phyloP scores from a whole-genome alignment of 1,284 basidiomycete genomes.

The Porphyrellus sp. region DNA sequence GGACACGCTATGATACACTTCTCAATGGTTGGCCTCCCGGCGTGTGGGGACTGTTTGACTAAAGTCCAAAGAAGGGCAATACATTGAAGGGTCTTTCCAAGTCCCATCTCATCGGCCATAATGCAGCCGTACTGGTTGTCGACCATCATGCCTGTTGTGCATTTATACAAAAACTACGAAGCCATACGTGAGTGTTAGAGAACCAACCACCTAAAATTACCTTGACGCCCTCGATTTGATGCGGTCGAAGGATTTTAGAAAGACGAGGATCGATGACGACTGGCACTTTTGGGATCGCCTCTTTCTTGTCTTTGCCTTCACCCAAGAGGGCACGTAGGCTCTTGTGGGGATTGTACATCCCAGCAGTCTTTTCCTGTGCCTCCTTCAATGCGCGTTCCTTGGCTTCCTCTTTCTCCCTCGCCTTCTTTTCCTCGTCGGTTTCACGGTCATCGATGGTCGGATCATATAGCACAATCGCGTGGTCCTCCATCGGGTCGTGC shows the following conservation, averaged over 20 bases:
- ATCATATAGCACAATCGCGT: constrained; percentile 96
- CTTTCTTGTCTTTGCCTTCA: constrained; percentile 65
- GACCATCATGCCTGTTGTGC: constrained; percentile 90
- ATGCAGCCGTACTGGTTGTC: constrained; percentile 96
- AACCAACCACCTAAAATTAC: constrained; percentile 41
- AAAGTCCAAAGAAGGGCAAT: constrained; percentile 96
- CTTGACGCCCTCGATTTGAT: constrained; percentile 98
- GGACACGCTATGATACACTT: constrained; percentile 99
- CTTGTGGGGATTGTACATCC: constrained; percentile 89
- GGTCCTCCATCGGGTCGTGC: constrained; percentile 96
- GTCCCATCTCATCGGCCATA: constrained; percentile 99
- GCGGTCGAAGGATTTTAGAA: constrained; percentile 86
- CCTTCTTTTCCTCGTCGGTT: constrained; percentile 77
- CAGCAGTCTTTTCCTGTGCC: constrained; percentile 61
- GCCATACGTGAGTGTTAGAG: constrained; percentile 14
- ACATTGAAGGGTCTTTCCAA: constrained; percentile 95
- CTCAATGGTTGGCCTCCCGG: constrained; percentile 87
- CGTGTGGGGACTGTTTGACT: constrained; percentile 91
- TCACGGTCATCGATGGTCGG: constrained; percentile 93
- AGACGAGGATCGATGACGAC: constrained; percentile 94
- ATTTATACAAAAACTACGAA: constrained; percentile 86
- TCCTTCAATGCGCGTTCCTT: constrained; percentile 63
- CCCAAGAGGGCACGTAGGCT: constrained; percentile 85
- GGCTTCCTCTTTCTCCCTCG: constrained; percentile 66
- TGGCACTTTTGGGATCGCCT: constrained; percentile 77